Evolutionary conservation across 2,329 filamentous ascomycete genomes (phyloP), one percentile per base, ranked within the genome.

Genomic region (Sclerotinia trifoliorum): DNA sequence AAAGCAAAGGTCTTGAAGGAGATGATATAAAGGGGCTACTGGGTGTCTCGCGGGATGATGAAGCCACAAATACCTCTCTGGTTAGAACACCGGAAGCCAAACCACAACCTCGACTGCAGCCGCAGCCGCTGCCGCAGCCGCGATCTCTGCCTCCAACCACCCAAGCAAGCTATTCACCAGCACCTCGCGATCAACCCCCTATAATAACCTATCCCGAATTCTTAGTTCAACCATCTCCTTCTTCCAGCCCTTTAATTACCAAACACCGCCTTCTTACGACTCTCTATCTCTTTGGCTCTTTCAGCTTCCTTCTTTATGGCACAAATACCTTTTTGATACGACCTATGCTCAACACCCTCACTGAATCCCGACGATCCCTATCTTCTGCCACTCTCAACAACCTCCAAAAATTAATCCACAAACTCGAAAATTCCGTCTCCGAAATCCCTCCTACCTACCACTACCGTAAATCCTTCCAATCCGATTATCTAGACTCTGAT

Each of bases 181-280:
- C 80, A 19, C 74, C 39, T 77, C 80, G 57, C 73, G 82, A 65
- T 67, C 81, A 68, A 46, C 74, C 78, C 3, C 87, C 87, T 19
- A 88, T 91, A 72, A 83, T 90, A 74, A 91, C 88, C 44, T 91
- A 90, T 74, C 88, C 88, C 73, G 88, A 91, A 75, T 90, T 90
- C 77, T 84, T 90, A 71, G 83, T 85, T 65, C 86, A 84, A 21
- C 81, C 86, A 2, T 75, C 81, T 19, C 80, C 82, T 0, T 84
- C 86, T 5, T 83, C 86, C 15, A 51, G 46, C 11, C 88, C 88
- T 0, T 79, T 91, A n/a, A 81, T 90, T 72, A 90, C 88, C 17
- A 84, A 83, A 67, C 80, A 80, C 39, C 81, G 84, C 69, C 82
- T 91, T 64, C 79, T 88, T 72, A 85, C 84, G 73, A 84, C 86